Evolutionary conservation across 1,139 yeast species (phyloP), one percentile per base, ranked within the genome.

Genomic region (Nakaseomyces bracarensis): DNA sequence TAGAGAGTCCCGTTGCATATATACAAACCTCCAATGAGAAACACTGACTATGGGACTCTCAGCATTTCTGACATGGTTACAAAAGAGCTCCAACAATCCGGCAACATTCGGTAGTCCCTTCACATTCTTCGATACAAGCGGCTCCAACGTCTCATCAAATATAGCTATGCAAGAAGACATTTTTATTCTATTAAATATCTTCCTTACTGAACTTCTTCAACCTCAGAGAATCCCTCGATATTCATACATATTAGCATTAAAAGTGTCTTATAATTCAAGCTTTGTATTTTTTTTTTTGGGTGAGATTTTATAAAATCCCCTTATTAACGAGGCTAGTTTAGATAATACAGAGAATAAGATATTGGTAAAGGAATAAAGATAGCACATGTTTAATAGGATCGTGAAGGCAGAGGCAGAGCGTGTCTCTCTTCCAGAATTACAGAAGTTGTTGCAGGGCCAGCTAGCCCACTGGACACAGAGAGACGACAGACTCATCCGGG

Each of bases 111-210:
- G 52, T 44, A 55, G 41, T 3, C 58, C 47, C 43, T 50, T 75
- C 53, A 78, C 75, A 54, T 76, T 80, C 50, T 82, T 64, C 6
- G 78, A 72, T 46, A 79, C 70, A 21, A 79, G 65, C 3, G 77
- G 69, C 53, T 76, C 75, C 40, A 79, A 72, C 51, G 72, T 70
- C 51, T 75, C 75, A 61, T 79, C 85, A 41, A 79, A 67, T 43
- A 79, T 75, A 53, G 74, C 81, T 37, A 79, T 67, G 40, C 58
- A 49, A 18, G 61, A 55, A 18, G 57, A 46, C 63, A 58, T 58
- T 11, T 13, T n/a, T n/a, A n/a, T n/a, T n/a, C n/a, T n/a, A n/a
- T n/a, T n/a, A n/a, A n/a, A n/a, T n/a, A n/a, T n/a, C n/a, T n/a
- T n/a, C n/a, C n/a, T 22, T 22, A 22, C 25, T 22, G 25, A n/a